These are phyloP conservation scores for Trichoderma aggressivum DNA, from an alignment of 2,329 filamentous ascomycete genomes.

Conservation along the genomic window DNA sequence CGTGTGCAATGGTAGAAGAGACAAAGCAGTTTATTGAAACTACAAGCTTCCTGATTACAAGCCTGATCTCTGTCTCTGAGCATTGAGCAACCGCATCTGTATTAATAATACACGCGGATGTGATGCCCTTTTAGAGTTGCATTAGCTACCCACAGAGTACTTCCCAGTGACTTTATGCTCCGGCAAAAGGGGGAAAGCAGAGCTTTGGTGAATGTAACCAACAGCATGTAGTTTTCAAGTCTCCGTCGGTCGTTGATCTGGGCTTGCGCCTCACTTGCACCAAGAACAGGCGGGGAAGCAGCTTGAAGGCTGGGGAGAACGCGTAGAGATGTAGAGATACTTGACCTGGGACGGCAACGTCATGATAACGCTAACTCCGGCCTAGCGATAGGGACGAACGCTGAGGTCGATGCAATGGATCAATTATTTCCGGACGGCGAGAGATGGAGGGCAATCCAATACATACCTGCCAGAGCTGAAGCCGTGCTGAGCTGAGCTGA, in stretches of 20 bases:
- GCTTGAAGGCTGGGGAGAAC: not conserved
- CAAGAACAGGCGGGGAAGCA: not conserved
- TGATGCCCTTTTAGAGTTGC: not conserved
- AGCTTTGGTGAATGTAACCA: not conserved
- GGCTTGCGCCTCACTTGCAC: not conserved
- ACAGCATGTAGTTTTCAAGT: not conserved
- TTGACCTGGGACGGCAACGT: not conserved
- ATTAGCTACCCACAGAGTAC: not conserved
- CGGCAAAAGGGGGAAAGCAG: not conserved
- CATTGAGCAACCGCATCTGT: not conserved
- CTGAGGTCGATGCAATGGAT: not conserved
- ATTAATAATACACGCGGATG: not conserved
- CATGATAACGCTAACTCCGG: conserved; percentile 17
- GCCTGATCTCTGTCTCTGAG: not conserved
- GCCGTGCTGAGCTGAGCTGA: not conserved
- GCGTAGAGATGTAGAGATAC: not conserved
- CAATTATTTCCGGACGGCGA: not conserved
- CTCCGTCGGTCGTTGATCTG: not conserved
- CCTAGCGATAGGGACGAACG: not conserved
- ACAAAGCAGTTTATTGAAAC: not conserved
- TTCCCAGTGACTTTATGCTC: not conserved
- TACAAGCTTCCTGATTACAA: not conserved
- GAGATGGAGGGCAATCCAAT: no score
- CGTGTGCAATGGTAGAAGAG: not conserved
- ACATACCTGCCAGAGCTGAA: not conserved